Evolutionary conservation across 2,329 filamentous ascomycete genomes (phyloP), one percentile per base, ranked within the genome.

Genomic region (Golovinomyces cichoracearum): DNA sequence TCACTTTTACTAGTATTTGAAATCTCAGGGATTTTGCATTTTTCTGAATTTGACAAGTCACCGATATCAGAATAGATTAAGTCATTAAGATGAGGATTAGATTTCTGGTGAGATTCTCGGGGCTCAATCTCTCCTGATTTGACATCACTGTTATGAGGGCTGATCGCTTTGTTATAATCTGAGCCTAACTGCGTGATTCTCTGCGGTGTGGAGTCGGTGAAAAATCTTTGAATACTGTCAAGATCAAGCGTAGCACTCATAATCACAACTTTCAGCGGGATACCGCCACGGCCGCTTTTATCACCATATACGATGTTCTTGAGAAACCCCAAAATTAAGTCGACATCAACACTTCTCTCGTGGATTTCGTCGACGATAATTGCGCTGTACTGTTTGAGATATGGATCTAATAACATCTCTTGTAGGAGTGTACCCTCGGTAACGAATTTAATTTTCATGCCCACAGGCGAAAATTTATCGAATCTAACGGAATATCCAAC

Each of bases 231-330:
- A 27, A 95, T 75, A 49, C 72, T 75, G 51, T 88, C 78, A 50
- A 93, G 77, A 61, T 95, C 83, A 33, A 85, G 83, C 5, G 90
- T 98, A 46, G 90, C 90, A 69, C 86, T 94, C 90, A 98, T 98
- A 59, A 95, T 74, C 29, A 93, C 74, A 3, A 95, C 76, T 62
- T 93, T 95, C 49, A 98, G 66, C 1, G 81, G 78, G 26, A 80
- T 66, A 4, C 80, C 81, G 6, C 78, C 76, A 4, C 80, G 74
- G 5, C 76, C 76, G 41, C 72, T 68, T 33, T 73, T 71, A 49
- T 76, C 68, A 2, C 71, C 68, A 0, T 69, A 66, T 1, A 90
- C 65, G 44, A 95, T 73, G 52, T 81, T 79, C 59, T 83, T 83
- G 52, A 98, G 61, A 54, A 98, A 95, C 0, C 90, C 90, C 23